Base-by-base conservation (phyloP, 257 asterid genomes). In the Petrea volubilis region DNA sequence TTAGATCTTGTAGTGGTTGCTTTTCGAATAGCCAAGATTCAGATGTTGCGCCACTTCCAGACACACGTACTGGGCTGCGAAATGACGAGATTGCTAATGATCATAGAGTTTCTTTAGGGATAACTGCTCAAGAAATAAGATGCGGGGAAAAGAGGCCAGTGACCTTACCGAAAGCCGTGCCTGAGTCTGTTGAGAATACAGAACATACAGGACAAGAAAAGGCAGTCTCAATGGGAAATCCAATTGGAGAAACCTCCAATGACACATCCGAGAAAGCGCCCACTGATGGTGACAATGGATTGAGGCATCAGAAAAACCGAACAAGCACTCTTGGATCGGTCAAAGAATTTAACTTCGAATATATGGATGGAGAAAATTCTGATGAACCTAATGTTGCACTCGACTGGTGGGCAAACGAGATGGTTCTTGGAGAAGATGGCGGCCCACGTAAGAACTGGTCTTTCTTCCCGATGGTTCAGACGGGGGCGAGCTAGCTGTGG, bases 41-140 rank as follows among this genome's bases (percentile, higher is more conserved):
- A 21, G 91, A 81, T 40, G 68, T 70, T 43, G 65, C 82, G 56
- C 83, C 83, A 7, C 81, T 80, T 62, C 70, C 87, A 31, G 85
- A 73, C 64, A 53, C 76, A 9, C 27, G 51, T 24, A 79, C 63
- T 59, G 64, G 78, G 29, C 50, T 74, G 77, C 75, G 33, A 58
- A 79, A 73, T 65, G 85, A 79, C 36, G 88, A 67, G 51, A 57
- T 76, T 1, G 77, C 68, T 38, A 73, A 71, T 36, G 82, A 81
- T 63, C 92, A 79, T 47, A 78, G 95, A 79, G 96, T 94, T 74
- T 94, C 99, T 9, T 91, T 92, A 9, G 97, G 90, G 88, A 74
- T 88, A 67, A 84, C 86, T 5, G 89, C 81, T 0, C 95, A 85
- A 74, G 90, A 91, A 49, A 78, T 89, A 25, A 80, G 93, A 75